phyloP scores from a whole-genome alignment of 2,329 filamentous ascomycete species.

The Epicoccum sorghinum region DNA sequence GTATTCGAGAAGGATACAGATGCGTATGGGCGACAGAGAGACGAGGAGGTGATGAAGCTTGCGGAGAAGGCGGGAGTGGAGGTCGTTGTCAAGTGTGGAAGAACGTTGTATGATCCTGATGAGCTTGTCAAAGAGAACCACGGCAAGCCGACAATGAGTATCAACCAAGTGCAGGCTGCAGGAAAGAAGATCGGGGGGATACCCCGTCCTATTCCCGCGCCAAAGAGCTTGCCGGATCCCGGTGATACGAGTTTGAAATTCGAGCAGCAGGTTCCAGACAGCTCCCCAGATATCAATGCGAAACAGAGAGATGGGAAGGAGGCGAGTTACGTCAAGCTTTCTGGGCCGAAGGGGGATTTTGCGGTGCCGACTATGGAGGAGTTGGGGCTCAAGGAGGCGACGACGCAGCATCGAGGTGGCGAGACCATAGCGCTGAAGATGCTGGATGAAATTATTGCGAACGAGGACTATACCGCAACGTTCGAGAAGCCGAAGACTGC shows the following conservation, averaged over 20 bases:
- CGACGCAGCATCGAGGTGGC: conserved; percentile 72
- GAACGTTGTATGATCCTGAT: conserved; percentile 77
- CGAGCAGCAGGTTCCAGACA: conserved; percentile 60
- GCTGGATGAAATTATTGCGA: conserved; percentile 64
- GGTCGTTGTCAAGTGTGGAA: conserved; percentile 67
- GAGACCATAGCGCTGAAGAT: conserved; percentile 67
- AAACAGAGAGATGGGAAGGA: conserved; percentile 61
- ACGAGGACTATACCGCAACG: conserved; percentile 71
- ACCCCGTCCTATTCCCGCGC: conserved; percentile 65
- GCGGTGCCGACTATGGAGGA: conserved; percentile 73
- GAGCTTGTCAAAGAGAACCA: conserved; percentile 68
- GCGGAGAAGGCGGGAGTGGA: conserved; percentile 70
- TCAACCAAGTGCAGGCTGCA: conserved; percentile 66
- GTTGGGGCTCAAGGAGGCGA: conserved; percentile 66
- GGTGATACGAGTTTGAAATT: conserved; percentile 66
- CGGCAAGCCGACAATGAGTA: conserved; percentile 77
- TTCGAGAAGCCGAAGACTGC: conserved; percentile 79
- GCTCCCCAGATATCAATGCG: conserved; percentile 66
- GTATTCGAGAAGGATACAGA: conserved; percentile 83
- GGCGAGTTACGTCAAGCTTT: conserved; percentile 63
- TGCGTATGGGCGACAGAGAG: conserved; percentile 70
- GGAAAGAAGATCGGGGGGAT: conserved; percentile 68
- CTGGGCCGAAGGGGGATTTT: conserved; percentile 73
- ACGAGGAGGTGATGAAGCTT: conserved; percentile 63
- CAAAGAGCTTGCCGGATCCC: conserved; percentile 66